Evolutionary conservation across 2,329 filamentous ascomycete genomes (phyloP).

Genomic region (Herpotrichia juniperi): DNA sequence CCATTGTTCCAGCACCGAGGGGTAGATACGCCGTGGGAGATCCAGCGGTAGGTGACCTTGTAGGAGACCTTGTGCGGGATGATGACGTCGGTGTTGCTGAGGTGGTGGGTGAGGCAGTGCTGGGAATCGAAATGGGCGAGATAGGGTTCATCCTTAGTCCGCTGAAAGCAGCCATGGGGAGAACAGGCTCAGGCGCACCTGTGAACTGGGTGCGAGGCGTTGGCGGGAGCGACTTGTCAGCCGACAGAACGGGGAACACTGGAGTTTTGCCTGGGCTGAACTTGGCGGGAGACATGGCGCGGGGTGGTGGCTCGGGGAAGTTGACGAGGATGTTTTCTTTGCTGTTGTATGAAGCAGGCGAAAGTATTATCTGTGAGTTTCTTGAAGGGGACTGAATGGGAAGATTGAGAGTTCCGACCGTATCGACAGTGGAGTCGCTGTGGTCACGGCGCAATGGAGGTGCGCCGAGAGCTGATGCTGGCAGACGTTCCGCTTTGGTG

Average conservation of each 20-base stretch:
- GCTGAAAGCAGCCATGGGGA: constrained; percentile 22
- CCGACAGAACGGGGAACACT: constrained; percentile 31
- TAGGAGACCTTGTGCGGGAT: constrained; percentile 7
- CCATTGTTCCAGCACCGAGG: constrained; percentile 45
- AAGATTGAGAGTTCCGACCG: constrained; percentile 26
- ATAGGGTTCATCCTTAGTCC: constrained; percentile 45
- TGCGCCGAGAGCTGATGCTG: constrained; percentile 12
- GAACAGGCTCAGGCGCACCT: constrained; percentile 13
- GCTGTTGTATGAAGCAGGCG: constrained; percentile 9
- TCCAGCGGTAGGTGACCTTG: constrained; percentile 30
- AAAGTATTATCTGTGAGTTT: constrained; percentile 11
- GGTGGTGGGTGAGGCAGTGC: constrained; percentile 1
- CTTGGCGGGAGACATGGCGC: constrained; percentile 22
- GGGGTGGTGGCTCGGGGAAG: constrained; percentile 25
- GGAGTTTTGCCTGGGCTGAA: constrained; percentile 30
- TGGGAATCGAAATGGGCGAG: constrained; percentile 23
- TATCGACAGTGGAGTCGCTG: constrained; percentile 30
- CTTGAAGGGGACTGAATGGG: constrained; percentile 36
- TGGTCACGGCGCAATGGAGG: constrained; percentile 29
- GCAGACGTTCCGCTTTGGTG: constrained; percentile 24
- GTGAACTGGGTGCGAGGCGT: constrained; percentile 25
- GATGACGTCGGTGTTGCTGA: constrained; percentile 5
- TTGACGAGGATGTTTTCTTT: constrained; percentile 17
- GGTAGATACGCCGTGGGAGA: constrained; percentile 41
- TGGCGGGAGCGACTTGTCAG: constrained; percentile 42